Evolutionary conservation across 257 asterid species (phyloP), one percentile per base, ranked within the genome.

Genomic region (Fraxinus anomala): DNA sequence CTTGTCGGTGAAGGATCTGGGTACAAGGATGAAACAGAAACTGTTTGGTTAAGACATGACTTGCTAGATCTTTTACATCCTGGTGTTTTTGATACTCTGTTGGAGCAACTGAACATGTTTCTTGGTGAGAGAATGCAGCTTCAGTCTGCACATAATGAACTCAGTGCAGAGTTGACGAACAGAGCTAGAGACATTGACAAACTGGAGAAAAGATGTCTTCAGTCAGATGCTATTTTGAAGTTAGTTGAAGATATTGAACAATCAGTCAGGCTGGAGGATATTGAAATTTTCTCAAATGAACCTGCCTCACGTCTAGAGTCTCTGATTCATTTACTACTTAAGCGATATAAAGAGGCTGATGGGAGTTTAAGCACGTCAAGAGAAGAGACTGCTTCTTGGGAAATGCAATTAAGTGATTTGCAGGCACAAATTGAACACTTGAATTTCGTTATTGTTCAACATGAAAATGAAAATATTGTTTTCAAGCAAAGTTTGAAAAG

Each of bases 391-490:
- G 79, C 86, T 70, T 81, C 89, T 66, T 83, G 71, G 82, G 89
- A 88, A 80, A 82, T 87, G 91, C 91, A 88, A 82, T 83, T 85
- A 76, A 82, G 79, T 83, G 91, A 72, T 65, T 82, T 93, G 79
- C 83, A 70, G 76, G 92, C 79, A 77, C 92, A 89, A 84, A 80
- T 88, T 76, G 92, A 93, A 75, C 85, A 81, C 78, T 85, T 93
- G 76, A 82, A 83, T 85, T 72, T 84, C 75, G 77, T 79, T 68
- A 87, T 86, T 72, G 73, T 85, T 74, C 90, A 89, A 65, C 80
- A 83, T 84, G 97, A 91, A 85, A 89, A 85, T 85, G 96, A 93
- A 81, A 94, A 86, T 73, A 73, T 87, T 73, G 85, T 91, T 72
- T 84, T 91, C 67, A 85, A 83, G 84, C 92, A 90, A 63, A 85